Conservation (phyloP, 345 rosid species). For the Psidium friedrichsthalianum region DNA sequence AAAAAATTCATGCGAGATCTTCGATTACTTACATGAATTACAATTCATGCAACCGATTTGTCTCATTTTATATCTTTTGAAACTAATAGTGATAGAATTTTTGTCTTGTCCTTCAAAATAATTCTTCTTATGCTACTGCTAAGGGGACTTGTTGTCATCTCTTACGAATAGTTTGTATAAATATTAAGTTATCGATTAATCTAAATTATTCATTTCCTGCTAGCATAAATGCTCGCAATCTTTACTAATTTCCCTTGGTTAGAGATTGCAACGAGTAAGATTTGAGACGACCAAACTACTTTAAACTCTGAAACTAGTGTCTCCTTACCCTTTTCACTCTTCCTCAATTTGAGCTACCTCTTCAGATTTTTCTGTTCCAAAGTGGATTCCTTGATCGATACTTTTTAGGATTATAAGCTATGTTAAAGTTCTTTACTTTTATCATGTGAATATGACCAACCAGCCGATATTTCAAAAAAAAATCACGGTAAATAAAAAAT, state of each 20-base stretch:
- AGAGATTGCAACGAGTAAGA: not conserved
- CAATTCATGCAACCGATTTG: not conserved
- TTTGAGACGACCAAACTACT: not conserved
- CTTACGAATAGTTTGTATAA: not conserved
- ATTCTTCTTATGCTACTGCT: not conserved
- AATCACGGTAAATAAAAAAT: too few species aligned
- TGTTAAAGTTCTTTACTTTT: too few species aligned
- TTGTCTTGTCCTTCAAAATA: not conserved
- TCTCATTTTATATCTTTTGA: not conserved
- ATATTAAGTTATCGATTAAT: not conserved
- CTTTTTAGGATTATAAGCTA: too few species aligned
- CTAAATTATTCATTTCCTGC: not conserved
- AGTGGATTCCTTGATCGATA: too few species aligned
- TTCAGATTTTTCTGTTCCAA: too few species aligned
- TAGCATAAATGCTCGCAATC: not conserved
- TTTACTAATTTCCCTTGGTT: not conserved
- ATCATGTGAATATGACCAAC: too few species aligned
- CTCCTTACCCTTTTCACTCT: not conserved
- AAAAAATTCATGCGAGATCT: not conserved
- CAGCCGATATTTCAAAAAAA: too few species aligned
- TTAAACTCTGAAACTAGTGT: not conserved
- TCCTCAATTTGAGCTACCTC: too few species aligned
- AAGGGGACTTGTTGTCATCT: not conserved
- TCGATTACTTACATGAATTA: not conserved
- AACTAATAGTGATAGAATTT: not conserved